phyloP scores from a whole-genome alignment of 139 green algal genomes.

The Nannochloris sp. region DNA sequence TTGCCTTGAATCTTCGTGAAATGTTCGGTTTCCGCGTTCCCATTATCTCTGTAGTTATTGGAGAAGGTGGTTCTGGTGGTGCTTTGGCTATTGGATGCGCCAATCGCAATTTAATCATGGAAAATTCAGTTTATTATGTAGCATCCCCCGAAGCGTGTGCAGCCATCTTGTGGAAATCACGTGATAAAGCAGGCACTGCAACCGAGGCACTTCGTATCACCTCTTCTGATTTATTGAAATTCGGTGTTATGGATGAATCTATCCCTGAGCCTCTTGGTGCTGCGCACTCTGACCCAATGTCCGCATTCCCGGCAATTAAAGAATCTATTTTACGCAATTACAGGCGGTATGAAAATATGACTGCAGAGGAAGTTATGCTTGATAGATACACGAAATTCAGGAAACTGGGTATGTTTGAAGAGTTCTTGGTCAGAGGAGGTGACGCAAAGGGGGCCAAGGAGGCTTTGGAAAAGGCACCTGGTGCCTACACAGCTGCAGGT shows the following conservation, averaged over 20 bases:
- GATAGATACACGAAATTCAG: constrained; percentile 80
- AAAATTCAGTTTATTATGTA: constrained; percentile 96
- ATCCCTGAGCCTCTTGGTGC: constrained; percentile 87
- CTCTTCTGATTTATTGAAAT: constrained; percentile 63
- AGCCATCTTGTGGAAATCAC: constrained; percentile 93
- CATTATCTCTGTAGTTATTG: constrained; percentile 89
- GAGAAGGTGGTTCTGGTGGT: constrained; percentile 87
- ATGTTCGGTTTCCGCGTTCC: constrained; percentile 96
- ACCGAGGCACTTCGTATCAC: constrained; percentile 94
- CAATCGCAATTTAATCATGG: constrained; percentile 83
- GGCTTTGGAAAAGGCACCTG: constrained; percentile 42
- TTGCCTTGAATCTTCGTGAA: constrained; percentile 91
- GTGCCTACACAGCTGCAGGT: constrained; percentile 60
- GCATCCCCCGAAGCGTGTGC: constrained; percentile 90
- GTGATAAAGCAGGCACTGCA: constrained; percentile 63
- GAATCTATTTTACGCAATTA: constrained; percentile 62
- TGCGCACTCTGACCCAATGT: constrained; percentile 80
- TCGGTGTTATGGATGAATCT: constrained; percentile 84
- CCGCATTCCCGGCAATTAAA: constrained; percentile 79
- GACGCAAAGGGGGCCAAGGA: constrained; percentile 41
- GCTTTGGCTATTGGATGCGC: constrained; percentile 92
- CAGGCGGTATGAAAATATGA: constrained; percentile 54
- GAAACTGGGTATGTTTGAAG: constrained; percentile 67
- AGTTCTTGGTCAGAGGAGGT: constrained; percentile 70
- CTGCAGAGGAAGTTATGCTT: constrained; percentile 63